Evolutionary conservation across 2,329 filamentous ascomycete genomes (phyloP).

Genomic region (Claviceps cyperi): DNA sequence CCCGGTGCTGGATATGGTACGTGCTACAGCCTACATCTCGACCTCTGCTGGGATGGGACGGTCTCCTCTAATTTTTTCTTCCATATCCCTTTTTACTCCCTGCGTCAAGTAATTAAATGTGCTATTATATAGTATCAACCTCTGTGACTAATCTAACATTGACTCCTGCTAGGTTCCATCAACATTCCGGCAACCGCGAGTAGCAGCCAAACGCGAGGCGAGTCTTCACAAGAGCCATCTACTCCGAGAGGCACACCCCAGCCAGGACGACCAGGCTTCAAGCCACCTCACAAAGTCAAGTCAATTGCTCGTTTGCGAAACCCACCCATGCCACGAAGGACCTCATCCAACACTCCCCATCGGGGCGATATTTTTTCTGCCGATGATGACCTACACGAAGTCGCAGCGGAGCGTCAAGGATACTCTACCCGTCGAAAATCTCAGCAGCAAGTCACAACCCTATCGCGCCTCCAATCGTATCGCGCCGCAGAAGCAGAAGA

Average conservation of each 20-base stretch:
- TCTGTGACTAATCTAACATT: neutral
- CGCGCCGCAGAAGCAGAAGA: slow-evolving; percentile 11
- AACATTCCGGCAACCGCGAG: slow-evolving; percentile 9
- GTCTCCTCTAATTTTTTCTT: neutral
- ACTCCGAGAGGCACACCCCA: slow-evolving; percentile 18
- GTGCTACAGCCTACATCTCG: slow-evolving; percentile 2
- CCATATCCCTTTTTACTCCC: neutral
- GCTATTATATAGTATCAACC: neutral
- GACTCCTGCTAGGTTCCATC: slow-evolving; percentile 7
- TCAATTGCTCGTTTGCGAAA: slow-evolving; percentile 45
- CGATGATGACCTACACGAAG: slow-evolving; percentile 73
- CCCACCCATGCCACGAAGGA: slow-evolving; percentile 56
- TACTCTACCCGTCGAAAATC: slow-evolving; percentile 21
- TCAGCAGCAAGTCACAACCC: slow-evolving; percentile 15
- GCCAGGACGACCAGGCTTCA: slow-evolving; percentile 25
- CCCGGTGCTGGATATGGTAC: slow-evolving; percentile 35
- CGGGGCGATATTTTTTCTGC: slow-evolving; percentile 80
- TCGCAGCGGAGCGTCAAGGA: slow-evolving; percentile 46
- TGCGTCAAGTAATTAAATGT: neutral
- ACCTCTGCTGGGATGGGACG: neutral
- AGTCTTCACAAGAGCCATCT: slow-evolving; percentile 22
- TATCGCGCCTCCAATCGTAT: slow-evolving; percentile 29
- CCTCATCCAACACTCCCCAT: slow-evolving; percentile 65
- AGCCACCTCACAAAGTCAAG: slow-evolving; percentile 32
- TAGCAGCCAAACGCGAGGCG: slow-evolving; percentile 19